Evolutionary conservation across 768 basidiomycete genomes (phyloP).

Genomic region (Mrakia blollopis): DNA sequence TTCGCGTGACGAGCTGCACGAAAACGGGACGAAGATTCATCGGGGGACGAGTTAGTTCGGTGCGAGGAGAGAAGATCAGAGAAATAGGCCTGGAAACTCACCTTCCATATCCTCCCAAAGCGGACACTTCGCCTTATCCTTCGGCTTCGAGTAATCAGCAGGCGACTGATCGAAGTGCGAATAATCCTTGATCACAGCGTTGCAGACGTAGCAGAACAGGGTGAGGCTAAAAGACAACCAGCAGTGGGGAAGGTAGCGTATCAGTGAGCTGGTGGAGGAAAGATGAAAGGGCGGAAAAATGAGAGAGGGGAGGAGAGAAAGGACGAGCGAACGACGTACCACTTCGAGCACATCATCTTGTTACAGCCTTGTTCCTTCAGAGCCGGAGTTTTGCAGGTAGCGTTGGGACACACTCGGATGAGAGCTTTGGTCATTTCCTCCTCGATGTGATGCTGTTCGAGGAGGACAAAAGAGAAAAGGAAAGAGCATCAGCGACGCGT

Average conservation of each 20-base stretch:
- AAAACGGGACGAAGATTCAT: not conserved
- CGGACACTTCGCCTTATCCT: constrained; percentile 52
- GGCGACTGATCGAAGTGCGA: constrained; percentile 62
- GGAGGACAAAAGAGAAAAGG: constrained; percentile 42
- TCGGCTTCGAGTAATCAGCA: constrained; percentile 35
- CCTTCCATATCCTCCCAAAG: constrained; percentile 66
- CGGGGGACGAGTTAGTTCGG: not conserved
- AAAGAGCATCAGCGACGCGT: not conserved
- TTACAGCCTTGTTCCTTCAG: constrained; percentile 60
- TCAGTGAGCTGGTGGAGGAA: not conserved
- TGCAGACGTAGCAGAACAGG: constrained; percentile 76
- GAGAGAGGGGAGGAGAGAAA: constrained; percentile 51
- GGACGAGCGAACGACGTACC: not conserved
- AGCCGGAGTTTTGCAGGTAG: constrained; percentile 56
- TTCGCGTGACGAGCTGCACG: constrained; percentile 26
- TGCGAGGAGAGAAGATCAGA: not conserved
- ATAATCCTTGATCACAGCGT: constrained; percentile 59
- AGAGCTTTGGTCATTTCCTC: constrained; percentile 78
- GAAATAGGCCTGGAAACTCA: constrained; percentile 50
- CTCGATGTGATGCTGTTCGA: constrained; percentile 63
- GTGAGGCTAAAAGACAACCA: constrained; percentile 54
- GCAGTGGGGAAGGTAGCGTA: not conserved
- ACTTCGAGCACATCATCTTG: constrained; percentile 57
- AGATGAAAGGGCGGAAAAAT: not conserved
- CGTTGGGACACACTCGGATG: constrained; percentile 66